These are phyloP conservation scores for Psilocybe mexicana DNA, from an alignment of 1,284 basidiomycete genomes.

Conservation along the genomic window DNA sequence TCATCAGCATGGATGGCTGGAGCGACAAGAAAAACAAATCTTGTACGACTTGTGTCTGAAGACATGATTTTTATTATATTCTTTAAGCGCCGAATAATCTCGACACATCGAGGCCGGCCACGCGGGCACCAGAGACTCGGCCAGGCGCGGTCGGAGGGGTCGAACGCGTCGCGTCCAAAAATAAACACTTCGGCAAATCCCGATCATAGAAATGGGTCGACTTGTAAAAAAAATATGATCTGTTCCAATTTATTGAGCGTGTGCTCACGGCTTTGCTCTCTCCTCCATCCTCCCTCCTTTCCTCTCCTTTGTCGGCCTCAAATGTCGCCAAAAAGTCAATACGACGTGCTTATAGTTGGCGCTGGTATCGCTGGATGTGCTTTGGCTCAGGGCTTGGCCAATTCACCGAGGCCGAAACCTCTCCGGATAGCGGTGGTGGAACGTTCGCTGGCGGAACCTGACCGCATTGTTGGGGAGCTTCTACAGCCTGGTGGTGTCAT, in stretches of 20 bases:
- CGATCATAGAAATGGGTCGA: conserved; percentile 8
- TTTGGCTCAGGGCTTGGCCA: conserved; percentile 72
- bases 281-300: background rate
- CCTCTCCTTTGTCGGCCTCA: background rate
- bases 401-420: conserved; percentile 49
- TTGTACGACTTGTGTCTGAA: background rate
- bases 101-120: background rate
- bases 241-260: background rate
- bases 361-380: conserved; percentile 86
- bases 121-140: background rate
- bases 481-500: conserved; percentile 92
- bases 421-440: conserved; percentile 84
- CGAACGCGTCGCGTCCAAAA: background rate
- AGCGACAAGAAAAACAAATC: background rate
- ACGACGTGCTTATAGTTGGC: conserved; percentile 86
- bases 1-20: background rate
- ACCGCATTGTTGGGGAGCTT: conserved; percentile 97
- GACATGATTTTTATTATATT: background rate
- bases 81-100: background rate
- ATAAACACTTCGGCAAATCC: background rate
- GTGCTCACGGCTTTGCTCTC: background rate
- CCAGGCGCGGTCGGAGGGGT: conserved; percentile 4
- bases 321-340: conserved; percentile 27
- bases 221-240: background rate
- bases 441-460: conserved; percentile 88